A percentile compares a stretch with the other conserved stretches of the same genome.
phyloP scores from a whole-genome alignment of 352 stramenopile species.

The Phytophthora crassamura region DNA sequence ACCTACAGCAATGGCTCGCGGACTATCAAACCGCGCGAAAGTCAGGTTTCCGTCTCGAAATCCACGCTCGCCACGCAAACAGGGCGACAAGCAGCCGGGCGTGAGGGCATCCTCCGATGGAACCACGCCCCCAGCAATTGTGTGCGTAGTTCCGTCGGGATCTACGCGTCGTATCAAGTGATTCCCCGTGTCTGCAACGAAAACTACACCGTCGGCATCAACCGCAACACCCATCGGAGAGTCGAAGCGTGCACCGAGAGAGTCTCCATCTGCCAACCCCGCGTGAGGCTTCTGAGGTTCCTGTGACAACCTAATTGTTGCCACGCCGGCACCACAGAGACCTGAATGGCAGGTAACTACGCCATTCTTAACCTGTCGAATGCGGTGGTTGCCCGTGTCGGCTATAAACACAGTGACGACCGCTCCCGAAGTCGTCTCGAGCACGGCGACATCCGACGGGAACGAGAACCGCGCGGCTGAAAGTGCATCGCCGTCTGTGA shows the following conservation, averaged over 20 bases:
- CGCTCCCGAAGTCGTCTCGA: constrained; percentile 41
- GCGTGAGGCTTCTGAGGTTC: constrained; percentile 67
- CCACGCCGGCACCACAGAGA: constrained; percentile 82
- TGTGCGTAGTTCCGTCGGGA: constrained; percentile 67
- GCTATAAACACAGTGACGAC: constrained; percentile 69
- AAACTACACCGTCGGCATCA: constrained; percentile 81
- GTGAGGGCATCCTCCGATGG: constrained; percentile 69
- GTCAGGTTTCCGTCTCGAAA: constrained; percentile 90
- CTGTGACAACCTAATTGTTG: constrained; percentile 50
- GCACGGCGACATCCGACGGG: constrained; percentile 71
- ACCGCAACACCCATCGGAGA: constrained; percentile 91
- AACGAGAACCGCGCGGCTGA: constrained; percentile 67
- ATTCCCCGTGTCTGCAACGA: constrained; percentile 97
- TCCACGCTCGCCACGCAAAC: constrained; percentile 88
- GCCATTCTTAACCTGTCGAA: constrained; percentile 70
- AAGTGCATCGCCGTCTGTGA: constrained; percentile 49
- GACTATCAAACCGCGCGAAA: constrained; percentile 92
- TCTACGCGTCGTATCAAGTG: constrained; percentile 91
- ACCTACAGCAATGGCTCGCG: constrained; percentile 90
- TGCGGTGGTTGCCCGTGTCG: constrained; percentile 86
- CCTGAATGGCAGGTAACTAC: constrained; percentile 90
- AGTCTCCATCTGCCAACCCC: constrained; percentile 90
- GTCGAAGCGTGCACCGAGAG: constrained; percentile 88
- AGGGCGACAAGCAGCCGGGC: constrained; percentile 90
- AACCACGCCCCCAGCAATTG: constrained; percentile 66